These are phyloP conservation scores for Coemansia sp. DNA, from an alignment of 192 early-diverging fungal species.

Conservation along the genomic window DNA sequence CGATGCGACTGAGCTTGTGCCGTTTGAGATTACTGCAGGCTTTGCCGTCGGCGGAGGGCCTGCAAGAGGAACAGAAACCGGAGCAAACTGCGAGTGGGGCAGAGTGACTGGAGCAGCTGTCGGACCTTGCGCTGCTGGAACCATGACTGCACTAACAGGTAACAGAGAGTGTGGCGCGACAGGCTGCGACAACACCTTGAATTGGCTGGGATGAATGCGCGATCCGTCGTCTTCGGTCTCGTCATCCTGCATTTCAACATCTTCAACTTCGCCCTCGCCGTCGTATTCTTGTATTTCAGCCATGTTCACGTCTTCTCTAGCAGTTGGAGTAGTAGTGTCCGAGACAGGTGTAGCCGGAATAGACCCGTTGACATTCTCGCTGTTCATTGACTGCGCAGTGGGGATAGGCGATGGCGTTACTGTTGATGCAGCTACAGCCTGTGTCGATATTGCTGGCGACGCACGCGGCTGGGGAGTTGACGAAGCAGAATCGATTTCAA, in stretches of 20 bases:
- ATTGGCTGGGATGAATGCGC: background rate
- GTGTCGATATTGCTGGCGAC: conserved; percentile 16
- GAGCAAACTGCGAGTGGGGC: conserved; percentile 8
- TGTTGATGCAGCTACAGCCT: conserved; percentile 2
- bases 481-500: conserved; percentile 13
- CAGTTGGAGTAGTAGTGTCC: conserved; percentile 26
- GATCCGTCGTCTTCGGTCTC: conserved; percentile 23
- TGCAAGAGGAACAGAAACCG: background rate
- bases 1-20: background rate
- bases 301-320: conserved; percentile 13
- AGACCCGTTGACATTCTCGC: conserved; percentile 22
- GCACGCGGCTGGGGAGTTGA: conserved; percentile 23
- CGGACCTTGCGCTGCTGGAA: background rate
- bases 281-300: conserved; percentile 14
- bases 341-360: conserved; percentile 39
- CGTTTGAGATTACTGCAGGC: conserved; percentile 9
- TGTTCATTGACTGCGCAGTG: conserved; percentile 15
- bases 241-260: conserved; percentile 52
- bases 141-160: background rate
- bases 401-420: conserved; percentile 26
- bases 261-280: conserved; percentile 47
- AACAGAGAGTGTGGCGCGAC: background rate
- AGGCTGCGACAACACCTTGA: background rate
- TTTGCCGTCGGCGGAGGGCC: conserved; percentile 14
- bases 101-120: conserved; percentile 13